phyloP scores from a whole-genome alignment of 768 basidiomycete genomes.

The Pleurotus tuber-regium region DNA sequence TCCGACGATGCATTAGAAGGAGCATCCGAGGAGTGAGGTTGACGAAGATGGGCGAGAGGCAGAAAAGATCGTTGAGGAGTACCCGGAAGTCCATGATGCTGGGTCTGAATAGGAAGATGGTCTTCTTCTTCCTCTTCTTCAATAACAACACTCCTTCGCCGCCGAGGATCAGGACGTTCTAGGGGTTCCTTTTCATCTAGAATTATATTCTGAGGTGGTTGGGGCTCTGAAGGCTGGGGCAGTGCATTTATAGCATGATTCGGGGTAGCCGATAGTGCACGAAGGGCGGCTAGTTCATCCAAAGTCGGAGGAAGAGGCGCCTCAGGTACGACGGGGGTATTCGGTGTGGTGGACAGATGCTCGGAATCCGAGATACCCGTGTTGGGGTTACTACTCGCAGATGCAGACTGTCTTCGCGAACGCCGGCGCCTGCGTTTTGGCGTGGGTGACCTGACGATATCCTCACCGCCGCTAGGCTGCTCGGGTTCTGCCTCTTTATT shows the following conservation, averaged over 20 bases:
- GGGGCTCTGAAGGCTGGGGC: slow-evolving; percentile 27
- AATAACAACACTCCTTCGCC: slow-evolving; percentile 63
- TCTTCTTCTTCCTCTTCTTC: slow-evolving; percentile 69
- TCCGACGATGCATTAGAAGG: slow-evolving; percentile 48
- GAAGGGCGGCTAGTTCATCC: slow-evolving; percentile 34
- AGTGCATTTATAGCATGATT: slow-evolving; percentile 34
- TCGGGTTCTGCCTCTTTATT: slow-evolving; percentile 63
- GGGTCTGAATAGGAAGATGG: slow-evolving; percentile 35
- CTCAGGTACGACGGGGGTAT: slow-evolving; percentile 56
- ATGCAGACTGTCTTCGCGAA: slow-evolving; percentile 45
- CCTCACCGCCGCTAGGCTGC: slow-evolving; percentile 59
- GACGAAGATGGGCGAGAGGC: slow-evolving; percentile 28
- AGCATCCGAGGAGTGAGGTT: slow-evolving; percentile 50
- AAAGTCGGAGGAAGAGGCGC: slow-evolving; percentile 46
- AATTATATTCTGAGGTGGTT: slow-evolving; percentile 14
- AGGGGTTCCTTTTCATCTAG: slow-evolving; percentile 25
- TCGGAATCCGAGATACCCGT: slow-evolving; percentile 53
- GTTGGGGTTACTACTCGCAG: slow-evolving; percentile 27
- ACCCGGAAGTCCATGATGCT: slow-evolving; percentile 37
- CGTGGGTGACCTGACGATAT: slow-evolving; percentile 33
- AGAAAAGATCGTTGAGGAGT: slow-evolving; percentile 41
- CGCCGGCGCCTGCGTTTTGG: slow-evolving; percentile 57
- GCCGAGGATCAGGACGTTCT: slow-evolving; percentile 39
- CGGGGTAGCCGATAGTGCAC: slow-evolving; percentile 42
- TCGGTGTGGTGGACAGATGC: slow-evolving; percentile 47